Base-by-base conservation (phyloP, 805 yeast genomes). In the Tetrapisispora iriomotensis region DNA sequence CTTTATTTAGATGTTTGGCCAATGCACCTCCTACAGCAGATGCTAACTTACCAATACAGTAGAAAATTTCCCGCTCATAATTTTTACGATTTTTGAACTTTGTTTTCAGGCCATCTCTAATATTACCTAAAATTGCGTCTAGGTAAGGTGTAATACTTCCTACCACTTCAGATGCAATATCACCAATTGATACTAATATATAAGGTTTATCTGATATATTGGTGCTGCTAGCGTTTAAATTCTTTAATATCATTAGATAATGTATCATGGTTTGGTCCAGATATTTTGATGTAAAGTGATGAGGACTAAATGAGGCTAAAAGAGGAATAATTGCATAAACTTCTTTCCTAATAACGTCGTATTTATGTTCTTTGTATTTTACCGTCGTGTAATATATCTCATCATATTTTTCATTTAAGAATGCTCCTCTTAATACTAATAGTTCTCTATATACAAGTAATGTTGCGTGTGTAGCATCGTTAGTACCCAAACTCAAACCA, bases 11-110 rank as follows among this genome's bases (percentile, higher is more conserved):
- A 56, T 85, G 87, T 54, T 90, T 92, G 0, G 96, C 84, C 40
- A 90, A 66, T 0, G 95, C 94, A 10, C 95, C 94, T 0, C 96
- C 96, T 13, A 90, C 85, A 0, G 97, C 90, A 20, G 72, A 71
- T 0, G 96, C 88, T 27, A 92, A 64, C 61, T 85, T 82, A 0
- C 94, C 85, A 32, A 90, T 71, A 56, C 97, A 92, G 49, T 82
- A 84, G 52, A 88, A 90, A 17, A 90, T 75, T 1, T 95, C 87
- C 0, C 84, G 81, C 47, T 85, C 94, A 32, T 82, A 77, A 36
- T 82, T 87, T 53, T 77, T 80, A 42, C 88, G 70, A 2, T 69
- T 60, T 45, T 77, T 75, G 14, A 61, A 60, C 40, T 61, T 65
- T 0, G 64, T 49, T 24, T 74, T 68, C 21, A 90, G 66, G 0